phyloP scores from a whole-genome alignment of 768 basidiomycete species.

The Pluteus cervinus region DNA sequence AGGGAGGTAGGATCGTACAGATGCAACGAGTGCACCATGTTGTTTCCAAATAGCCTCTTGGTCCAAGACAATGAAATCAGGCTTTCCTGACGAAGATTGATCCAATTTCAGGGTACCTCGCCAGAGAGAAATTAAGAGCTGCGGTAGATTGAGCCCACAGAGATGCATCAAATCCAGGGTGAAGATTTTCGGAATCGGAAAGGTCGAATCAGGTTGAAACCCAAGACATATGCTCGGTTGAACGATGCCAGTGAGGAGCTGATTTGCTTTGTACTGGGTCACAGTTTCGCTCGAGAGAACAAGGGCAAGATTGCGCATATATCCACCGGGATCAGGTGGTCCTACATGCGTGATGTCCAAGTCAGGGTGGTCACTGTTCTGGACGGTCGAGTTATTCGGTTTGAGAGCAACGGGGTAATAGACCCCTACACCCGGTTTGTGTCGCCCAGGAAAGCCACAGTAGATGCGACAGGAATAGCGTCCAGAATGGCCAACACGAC shows the following conservation, averaged over 20 bases:
- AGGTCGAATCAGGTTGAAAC: neutral
- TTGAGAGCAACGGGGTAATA: constrained; percentile 11
- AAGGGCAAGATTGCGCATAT: neutral
- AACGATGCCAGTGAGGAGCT: neutral
- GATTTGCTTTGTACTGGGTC: neutral
- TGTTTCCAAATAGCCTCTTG: neutral
- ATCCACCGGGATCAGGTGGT: neutral
- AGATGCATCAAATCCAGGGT: constrained; percentile 7
- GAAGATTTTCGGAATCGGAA: constrained; percentile 6
- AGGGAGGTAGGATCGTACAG: constrained; percentile 5
- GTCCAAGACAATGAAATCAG: constrained; percentile 8
- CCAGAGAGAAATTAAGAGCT: constrained; percentile 4
- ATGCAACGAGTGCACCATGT: constrained; percentile 8
- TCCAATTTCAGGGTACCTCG: constrained; percentile 7
- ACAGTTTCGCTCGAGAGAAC: neutral
- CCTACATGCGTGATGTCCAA: constrained; percentile 1
- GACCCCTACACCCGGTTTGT: neutral
- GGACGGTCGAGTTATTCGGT: neutral
- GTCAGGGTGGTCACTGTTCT: constrained; percentile 2
- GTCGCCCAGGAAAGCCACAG: constrained; percentile 2
- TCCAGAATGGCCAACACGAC: constrained; percentile 1
- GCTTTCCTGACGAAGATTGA: constrained; percentile 5
- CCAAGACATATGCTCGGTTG: constrained; percentile 3
- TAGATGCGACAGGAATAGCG: neutral
- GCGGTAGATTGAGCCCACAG: constrained; percentile 1